Evolutionary conservation across 2,329 filamentous ascomycete genomes (phyloP).

Genomic region (Lecanosticta acicola): DNA sequence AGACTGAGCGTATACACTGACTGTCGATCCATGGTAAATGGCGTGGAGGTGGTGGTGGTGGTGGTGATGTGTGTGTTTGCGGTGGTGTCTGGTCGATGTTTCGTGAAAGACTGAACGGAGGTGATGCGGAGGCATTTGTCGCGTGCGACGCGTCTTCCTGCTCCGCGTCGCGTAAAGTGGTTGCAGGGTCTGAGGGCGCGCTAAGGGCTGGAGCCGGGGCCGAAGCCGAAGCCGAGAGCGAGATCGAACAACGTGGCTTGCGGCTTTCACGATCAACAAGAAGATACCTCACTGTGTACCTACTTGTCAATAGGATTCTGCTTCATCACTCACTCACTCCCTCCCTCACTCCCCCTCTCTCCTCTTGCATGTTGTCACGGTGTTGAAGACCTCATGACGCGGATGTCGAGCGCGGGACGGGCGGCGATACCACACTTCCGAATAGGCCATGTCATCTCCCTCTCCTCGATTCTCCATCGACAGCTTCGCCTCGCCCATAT

Average conservation of each 20-base stretch:
- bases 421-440: conserved; percentile 4
- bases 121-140: not conserved
- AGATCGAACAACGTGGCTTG: conserved; percentile 5
- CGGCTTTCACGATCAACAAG: not conserved
- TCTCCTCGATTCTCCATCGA: conserved; percentile 57
- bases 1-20: conserved; percentile 82
- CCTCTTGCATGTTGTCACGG: not conserved
- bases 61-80: not conserved
- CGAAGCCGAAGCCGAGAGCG: conserved; percentile 6
- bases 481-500: conserved; percentile 41
- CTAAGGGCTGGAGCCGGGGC: not conserved
- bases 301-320: not conserved
- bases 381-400: conserved; percentile 19
- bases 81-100: conserved; percentile 4
- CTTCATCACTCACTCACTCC: not conserved
- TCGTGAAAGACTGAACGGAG: not conserved
- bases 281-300: too few relatives aligned
- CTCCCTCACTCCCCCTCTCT: too few relatives aligned
- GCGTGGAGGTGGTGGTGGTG: conserved; percentile 2
- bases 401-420: conserved; percentile 2
- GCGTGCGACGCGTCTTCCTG: not conserved
- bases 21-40: conserved; percentile 68
- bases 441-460: conserved; percentile 26
- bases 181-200: conserved; percentile 1
- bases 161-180: conserved; percentile 2